These are phyloP conservation scores for Petrea volubilis DNA, from an alignment of 257 asterid species.

Conservation along the genomic window DNA sequence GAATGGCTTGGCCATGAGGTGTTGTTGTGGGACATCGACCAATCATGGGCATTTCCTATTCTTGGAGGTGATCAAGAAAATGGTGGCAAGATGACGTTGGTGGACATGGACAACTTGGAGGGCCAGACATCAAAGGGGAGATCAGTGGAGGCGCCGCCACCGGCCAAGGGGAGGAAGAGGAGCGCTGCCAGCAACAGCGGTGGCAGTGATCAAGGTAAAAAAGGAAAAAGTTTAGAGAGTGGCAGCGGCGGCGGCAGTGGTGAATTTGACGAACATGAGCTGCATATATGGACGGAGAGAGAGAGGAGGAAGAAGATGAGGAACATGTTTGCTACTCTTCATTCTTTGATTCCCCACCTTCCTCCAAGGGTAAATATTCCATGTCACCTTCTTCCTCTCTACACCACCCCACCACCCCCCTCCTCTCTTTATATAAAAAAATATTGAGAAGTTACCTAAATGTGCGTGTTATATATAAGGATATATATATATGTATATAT, in stretches of 20 bases:
- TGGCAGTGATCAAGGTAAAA: not conserved
- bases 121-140: not conserved
- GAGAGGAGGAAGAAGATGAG: constrained; percentile 87
- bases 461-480: not conserved
- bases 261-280: constrained; percentile 51
- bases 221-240: not conserved
- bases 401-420: too few species aligned
- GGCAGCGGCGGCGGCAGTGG: constrained; percentile 21
- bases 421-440: too few species aligned
- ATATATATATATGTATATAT: not conserved
- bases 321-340: constrained; percentile 62
- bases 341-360: constrained; percentile 71
- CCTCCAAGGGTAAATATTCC: constrained; percentile 81
- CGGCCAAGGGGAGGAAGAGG: constrained; percentile 27
- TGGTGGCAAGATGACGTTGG: constrained; percentile 16
- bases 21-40: constrained; percentile 35
- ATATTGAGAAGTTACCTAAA: not conserved
- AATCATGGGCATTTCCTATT: constrained; percentile 40
- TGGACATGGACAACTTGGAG: not conserved
- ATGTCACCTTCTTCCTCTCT: too few species aligned
- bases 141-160: constrained; percentile 6
- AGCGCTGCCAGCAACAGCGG: not conserved
- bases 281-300: constrained; percentile 71
- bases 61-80: constrained; percentile 25
- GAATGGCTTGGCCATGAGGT: constrained; percentile 25